Evolutionary conservation across 2,329 filamentous ascomycete genomes (phyloP), one percentile per base, ranked within the genome.

Genomic region (Chaetomium globosum): DNA sequence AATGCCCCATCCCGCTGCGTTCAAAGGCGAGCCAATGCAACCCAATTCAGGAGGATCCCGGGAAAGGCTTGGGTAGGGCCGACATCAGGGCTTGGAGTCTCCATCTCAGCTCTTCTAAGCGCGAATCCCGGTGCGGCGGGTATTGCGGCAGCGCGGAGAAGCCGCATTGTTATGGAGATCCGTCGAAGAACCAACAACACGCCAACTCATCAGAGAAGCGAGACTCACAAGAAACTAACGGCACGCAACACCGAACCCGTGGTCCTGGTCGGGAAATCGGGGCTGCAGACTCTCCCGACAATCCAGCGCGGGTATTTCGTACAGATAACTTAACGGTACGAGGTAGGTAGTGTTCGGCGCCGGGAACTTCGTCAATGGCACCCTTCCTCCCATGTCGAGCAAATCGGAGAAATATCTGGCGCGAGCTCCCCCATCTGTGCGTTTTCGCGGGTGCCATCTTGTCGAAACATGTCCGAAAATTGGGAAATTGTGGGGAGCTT

Each of bases 391-490:
- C 13, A 7, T 12, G 21, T 48, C n/a, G 36, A 60, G 33, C 67
- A 66, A 69, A 70, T 69, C 69, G 69, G 69, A 68, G 69, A 70
- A 70, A 64, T 62, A 61, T 39, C 36, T 61, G 36, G 51, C 13
- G 30, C 61, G 63, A 65, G 63, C 55, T 61, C 46, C 36, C 36
- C 36, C 36, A 39, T 51, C 58, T 58, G 13, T 33, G 43, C 31
- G 26, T 10, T n/a, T 46, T 46, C 19, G 39, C 13, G 6, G 52
- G n/a, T 21, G 21, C 33, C 21, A 30, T 59, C 16, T 13, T 28
- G 21, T 59, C 33, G 56, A 65, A 67, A 52, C 60, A 28, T 65
- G 61, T 53, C 31, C 58, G 60, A 65, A 65, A 55, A 39, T 49
- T 43, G 61, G 59, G 46, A 63, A 55, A n/a, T 56, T 52, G 64